phyloP scores from a whole-genome alignment of 371 early-diverging fungal species.

The Mortierella sp. region DNA sequence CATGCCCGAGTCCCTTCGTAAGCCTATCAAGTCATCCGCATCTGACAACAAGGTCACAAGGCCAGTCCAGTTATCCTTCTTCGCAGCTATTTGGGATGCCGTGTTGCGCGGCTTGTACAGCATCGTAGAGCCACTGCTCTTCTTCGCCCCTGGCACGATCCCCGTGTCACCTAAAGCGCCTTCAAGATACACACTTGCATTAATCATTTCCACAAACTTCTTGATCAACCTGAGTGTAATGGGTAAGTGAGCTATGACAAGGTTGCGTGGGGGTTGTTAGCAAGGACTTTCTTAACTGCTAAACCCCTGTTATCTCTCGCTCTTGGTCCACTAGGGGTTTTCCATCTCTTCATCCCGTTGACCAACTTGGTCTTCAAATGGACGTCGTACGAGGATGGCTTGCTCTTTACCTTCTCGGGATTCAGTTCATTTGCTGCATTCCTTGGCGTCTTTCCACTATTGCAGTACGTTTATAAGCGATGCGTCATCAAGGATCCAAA shows the following conservation, averaged over 20 bases:
- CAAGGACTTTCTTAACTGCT: too few relatives aligned
- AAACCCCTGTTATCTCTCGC: too few relatives aligned
- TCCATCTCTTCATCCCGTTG: constrained; percentile 9
- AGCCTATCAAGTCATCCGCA: not conserved
- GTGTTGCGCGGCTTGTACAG: not conserved
- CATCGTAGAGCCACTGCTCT: constrained; percentile 4
- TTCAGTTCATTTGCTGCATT: constrained; percentile 3
- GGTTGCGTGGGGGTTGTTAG: too few relatives aligned
- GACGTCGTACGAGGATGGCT: constrained; percentile 12
- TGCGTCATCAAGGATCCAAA: not conserved
- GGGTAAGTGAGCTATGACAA: too few relatives aligned
- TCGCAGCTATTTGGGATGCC: not conserved
- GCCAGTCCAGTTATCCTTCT: not conserved
- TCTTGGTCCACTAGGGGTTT: not conserved
- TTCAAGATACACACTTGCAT: constrained; percentile 5
- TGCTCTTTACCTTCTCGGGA: constrained; percentile 11
- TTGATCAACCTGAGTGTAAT: not conserved
- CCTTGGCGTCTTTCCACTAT: constrained; percentile 1
- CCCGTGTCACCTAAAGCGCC: constrained; percentile 7
- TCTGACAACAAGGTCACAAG: not conserved
- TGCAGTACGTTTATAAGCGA: constrained; percentile 15
- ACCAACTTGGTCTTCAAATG: constrained; percentile 25
- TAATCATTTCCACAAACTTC: not conserved
- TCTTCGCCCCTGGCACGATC: constrained; percentile 16
- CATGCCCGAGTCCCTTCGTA: constrained; percentile 21